Base-by-base conservation (phyloP, 1,284 basidiomycete genomes). In the Sanghuangporus weigelae region DNA sequence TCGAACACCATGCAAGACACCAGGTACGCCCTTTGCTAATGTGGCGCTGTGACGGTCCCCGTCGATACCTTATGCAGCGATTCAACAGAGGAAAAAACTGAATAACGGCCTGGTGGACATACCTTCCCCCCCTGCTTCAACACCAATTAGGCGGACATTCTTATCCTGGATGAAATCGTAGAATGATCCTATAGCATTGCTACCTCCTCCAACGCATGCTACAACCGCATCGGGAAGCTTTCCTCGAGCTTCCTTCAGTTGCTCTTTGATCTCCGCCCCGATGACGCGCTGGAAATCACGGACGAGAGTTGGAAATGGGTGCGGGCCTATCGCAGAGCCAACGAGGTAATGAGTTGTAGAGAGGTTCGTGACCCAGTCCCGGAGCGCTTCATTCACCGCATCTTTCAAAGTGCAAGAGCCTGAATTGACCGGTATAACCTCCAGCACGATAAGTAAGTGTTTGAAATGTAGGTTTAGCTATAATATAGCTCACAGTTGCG, bases 251-350 rank as follows among this genome's bases (percentile, higher is more conserved):
- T 86, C 89, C 56, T 85, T 77, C 66, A 98, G 74, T 76, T 99
- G 97, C 58, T 80, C 78, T 78, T 96, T 98, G 79, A 98, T 96
- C 78, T 99, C 97, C 72, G 89, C 82, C 3, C 96, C 92, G 68
- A 99, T 99, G 58, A 99, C 85, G 68, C 90, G 87, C 76, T 99
- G 97, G 85, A 97, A 98, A 77, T 99, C 97, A 62, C 96, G 89
- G 54, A 99, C 96, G 66, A 99, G 93, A 39, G 96, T 98, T 1
- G 97, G 97, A 87, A 99, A 99, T 1, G 97, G 97, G 75, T 98
- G 96, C 16, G 97, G 97, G 7, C 97, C 97, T 69, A 99, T 98
- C 39, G 90, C 95, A 21, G 95, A 98, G 46, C 97, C 97, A 68
- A 99, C 93, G 67, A 98, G 86, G 79, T 98, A 99, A 78, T 99